phyloP scores from a whole-genome alignment of 2,329 filamentous ascomycete species.

The Fusarium sp. region DNA sequence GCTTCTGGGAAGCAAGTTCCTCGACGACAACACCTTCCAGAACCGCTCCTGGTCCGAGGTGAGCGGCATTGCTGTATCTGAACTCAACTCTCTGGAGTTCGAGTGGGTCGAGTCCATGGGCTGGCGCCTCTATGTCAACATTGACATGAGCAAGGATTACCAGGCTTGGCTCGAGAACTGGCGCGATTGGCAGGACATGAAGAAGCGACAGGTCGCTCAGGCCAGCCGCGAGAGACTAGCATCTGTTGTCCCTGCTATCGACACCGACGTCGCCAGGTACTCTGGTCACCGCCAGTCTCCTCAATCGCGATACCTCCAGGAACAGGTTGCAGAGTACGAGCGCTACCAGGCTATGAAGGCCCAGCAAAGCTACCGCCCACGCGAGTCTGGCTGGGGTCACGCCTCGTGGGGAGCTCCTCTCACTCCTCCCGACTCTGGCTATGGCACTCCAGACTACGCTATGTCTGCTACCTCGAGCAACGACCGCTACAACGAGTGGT shows the following conservation, averaged over 20 bases:
- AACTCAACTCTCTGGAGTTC: slow-evolving; percentile 87
- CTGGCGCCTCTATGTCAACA: slow-evolving; percentile 89
- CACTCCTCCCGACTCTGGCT: slow-evolving; percentile 71
- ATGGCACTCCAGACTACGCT: slow-evolving; percentile 70
- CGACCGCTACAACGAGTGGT: slow-evolving; percentile 69
- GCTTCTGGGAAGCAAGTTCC: slow-evolving; percentile 91
- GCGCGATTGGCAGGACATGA: slow-evolving; percentile 67
- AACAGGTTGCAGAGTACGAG: slow-evolving; percentile 67
- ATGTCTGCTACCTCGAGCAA: slow-evolving; percentile 67
- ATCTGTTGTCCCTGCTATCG: slow-evolving; percentile 61
- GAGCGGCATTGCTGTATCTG: slow-evolving; percentile 85
- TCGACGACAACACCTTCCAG: slow-evolving; percentile 98
- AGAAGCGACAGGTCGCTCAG: slow-evolving; percentile 64
- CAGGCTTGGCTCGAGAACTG: slow-evolving; percentile 72
- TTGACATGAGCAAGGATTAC: slow-evolving; percentile 79
- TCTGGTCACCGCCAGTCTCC: slow-evolving; percentile 53
- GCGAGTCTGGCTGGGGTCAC: slow-evolving; percentile 59
- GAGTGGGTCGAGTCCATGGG: slow-evolving; percentile 87
- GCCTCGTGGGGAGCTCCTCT: slow-evolving; percentile 63
- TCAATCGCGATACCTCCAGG: slow-evolving; percentile 62
- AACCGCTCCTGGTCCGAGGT: slow-evolving; percentile 97
- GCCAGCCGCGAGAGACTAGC: slow-evolving; percentile 63
- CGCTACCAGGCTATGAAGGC: slow-evolving; percentile 60
- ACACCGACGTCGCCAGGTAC: slow-evolving; percentile 57
- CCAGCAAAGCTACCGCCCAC: slow-evolving; percentile 57